These are phyloP conservation scores for Candida germanica DNA, from an alignment of 805 yeast genomes.

Conservation along the genomic window DNA sequence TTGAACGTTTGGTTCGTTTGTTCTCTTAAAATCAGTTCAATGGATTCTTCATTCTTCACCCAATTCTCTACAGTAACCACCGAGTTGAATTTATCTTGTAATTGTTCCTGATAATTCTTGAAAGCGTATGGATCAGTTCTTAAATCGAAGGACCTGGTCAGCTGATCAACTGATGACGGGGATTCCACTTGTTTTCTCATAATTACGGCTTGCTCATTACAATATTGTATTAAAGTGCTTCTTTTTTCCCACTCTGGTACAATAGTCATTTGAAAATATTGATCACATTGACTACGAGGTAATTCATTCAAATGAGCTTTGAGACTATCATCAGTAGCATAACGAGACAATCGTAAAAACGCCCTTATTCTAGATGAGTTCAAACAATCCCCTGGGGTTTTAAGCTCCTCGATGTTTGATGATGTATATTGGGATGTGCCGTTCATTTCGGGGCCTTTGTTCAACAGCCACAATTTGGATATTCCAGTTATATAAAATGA, in stretches of 20 bases:
- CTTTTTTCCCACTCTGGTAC: slow-evolving; percentile 38
- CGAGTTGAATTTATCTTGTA: slow-evolving; percentile 21
- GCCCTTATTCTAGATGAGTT: slow-evolving; percentile 33
- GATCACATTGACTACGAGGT: slow-evolving; percentile 21
- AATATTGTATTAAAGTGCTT: slow-evolving; percentile 26
- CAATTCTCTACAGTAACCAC: slow-evolving; percentile 33
- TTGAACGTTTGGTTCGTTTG: slow-evolving; percentile 31
- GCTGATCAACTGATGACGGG: background rate
- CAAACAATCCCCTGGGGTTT: slow-evolving; percentile 32
- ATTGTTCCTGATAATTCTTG: slow-evolving; percentile 18
- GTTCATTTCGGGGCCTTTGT: slow-evolving; percentile 1
- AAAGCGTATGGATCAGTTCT: slow-evolving; percentile 40
- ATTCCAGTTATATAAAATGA: no score
- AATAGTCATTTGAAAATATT: slow-evolving; percentile 24
- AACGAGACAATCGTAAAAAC: slow-evolving; percentile 36
- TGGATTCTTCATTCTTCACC: slow-evolving; percentile 32
- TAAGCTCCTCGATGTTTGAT: slow-evolving; percentile 11
- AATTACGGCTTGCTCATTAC: slow-evolving; percentile 23
- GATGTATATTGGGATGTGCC: no score
- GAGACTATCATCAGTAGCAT: slow-evolving; percentile 40
- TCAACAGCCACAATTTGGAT: slow-evolving; percentile 6
- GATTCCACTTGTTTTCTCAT: slow-evolving; percentile 18
- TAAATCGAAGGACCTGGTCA: slow-evolving; percentile 20
- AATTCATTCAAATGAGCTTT: slow-evolving; percentile 36
- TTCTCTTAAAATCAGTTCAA: slow-evolving; percentile 33